A percentile compares a stretch with the other conserved stretches of the same genome.
These are phyloP conservation scores for Heimioporus sp. DNA, from an alignment of 768 basidiomycete species.

Conservation along the genomic window DNA sequence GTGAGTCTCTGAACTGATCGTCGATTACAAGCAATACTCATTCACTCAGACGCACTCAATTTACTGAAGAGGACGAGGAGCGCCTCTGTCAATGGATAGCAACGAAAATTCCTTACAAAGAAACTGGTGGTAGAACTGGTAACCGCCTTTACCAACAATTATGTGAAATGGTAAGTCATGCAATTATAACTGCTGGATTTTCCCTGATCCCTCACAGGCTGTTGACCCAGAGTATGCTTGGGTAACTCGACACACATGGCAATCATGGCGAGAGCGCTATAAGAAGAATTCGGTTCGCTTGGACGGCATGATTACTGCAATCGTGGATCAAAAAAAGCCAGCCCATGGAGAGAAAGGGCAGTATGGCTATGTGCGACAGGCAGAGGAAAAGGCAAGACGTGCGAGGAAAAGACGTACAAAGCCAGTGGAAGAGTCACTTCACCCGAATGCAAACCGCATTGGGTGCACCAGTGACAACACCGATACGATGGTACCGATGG, in stretches of 20 bases:
- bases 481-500: slow-evolving; percentile 18
- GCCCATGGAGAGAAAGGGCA: slow-evolving; percentile 74
- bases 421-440: slow-evolving; percentile 25
- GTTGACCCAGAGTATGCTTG: slow-evolving; percentile 72
- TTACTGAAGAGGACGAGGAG: slow-evolving; percentile 74
- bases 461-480: slow-evolving; percentile 9
- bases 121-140: slow-evolving; percentile 78
- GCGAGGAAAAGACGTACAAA: slow-evolving; percentile 46
- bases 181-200: not conserved
- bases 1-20: slow-evolving; percentile 37
- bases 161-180: slow-evolving; percentile 58
- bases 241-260: slow-evolving; percentile 85
- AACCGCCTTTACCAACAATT: slow-evolving; percentile 83
- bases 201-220: slow-evolving; percentile 37
- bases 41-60: slow-evolving; percentile 64
- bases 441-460: slow-evolving; percentile 9
- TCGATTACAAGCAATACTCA: not conserved
- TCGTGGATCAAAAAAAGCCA: slow-evolving; percentile 71
- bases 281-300: slow-evolving; percentile 76
- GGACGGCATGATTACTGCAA: slow-evolving; percentile 58
- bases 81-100: slow-evolving; percentile 79
- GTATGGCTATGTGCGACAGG: slow-evolving; percentile 75
- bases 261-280: slow-evolving; percentile 87
- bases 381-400: slow-evolving; percentile 68
- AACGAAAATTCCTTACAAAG: slow-evolving; percentile 78